Evolutionary conservation across 2,329 filamentous ascomycete genomes (phyloP).

Genomic region (Aspergillus awamori): DNA sequence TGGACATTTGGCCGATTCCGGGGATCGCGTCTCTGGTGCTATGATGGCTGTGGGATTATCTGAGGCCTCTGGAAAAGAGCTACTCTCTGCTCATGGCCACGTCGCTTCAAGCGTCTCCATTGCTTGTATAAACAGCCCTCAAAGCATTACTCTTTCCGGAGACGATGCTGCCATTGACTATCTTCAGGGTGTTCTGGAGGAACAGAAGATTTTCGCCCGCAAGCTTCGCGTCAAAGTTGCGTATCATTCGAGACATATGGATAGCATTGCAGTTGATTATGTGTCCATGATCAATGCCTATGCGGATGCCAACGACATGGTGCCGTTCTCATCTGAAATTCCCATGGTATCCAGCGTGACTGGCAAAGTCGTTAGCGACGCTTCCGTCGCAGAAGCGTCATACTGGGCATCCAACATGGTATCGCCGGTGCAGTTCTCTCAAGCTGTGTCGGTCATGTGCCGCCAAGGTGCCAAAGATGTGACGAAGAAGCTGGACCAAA

Average conservation of each 20-base stretch:
- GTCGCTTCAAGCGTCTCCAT: not conserved
- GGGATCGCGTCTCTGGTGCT: not conserved
- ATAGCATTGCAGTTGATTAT: too few relatives aligned
- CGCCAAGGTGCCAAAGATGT: too few relatives aligned
- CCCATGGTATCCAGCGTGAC: too few relatives aligned
- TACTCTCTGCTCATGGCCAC: not conserved
- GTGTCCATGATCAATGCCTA: too few relatives aligned
- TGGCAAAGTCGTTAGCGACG: too few relatives aligned
- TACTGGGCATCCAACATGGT: too few relatives aligned
- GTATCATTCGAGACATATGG: not conserved
- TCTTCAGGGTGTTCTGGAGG: not conserved
- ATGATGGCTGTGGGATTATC: conserved; percentile 8
- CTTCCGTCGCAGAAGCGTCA: too few relatives aligned
- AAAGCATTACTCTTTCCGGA: not conserved
- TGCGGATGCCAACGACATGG: too few relatives aligned
- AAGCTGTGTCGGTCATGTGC: too few relatives aligned
- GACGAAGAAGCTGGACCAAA: too few relatives aligned
- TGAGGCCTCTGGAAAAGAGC: not conserved
- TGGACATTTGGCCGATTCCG: not conserved
- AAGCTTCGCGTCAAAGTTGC: not conserved
- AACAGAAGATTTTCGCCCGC: not conserved
- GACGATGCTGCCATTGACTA: not conserved
- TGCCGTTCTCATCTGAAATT: too few relatives aligned
- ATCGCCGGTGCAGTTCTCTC: too few relatives aligned
- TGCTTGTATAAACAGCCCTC: conserved; percentile 7